Conservation (phyloP, 129 eudicot genomes). For the Solidago caesia region DNA sequence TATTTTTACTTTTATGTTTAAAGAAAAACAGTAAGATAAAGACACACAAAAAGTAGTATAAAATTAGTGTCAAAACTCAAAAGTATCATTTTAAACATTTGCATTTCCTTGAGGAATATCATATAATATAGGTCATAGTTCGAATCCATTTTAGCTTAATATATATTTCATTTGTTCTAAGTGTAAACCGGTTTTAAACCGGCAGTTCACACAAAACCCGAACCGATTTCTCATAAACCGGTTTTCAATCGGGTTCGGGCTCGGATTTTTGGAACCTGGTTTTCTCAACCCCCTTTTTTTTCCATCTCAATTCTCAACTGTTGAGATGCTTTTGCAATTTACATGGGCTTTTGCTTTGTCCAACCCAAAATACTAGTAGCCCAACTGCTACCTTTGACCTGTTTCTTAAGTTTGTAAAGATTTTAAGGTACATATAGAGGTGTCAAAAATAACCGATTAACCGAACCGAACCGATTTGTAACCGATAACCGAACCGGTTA, state of each 20-base stretch:
- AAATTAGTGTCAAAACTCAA: slow-evolving; percentile 20
- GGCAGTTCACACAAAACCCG: no score
- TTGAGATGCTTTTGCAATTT: background rate
- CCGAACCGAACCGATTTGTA: no score
- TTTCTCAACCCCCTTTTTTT: no score
- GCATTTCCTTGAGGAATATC: slow-evolving; percentile 11
- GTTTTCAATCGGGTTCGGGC: no score
- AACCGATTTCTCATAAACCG: no score
- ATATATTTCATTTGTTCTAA: slow-evolving; percentile 1
- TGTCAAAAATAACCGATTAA: no score
- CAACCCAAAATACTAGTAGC: slow-evolving; percentile 9
- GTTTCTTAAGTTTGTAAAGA: background rate
- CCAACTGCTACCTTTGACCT: background rate
- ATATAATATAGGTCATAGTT: background rate
- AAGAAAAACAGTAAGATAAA: slow-evolving; percentile 1
- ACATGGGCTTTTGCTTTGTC: background rate
- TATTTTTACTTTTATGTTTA: background rate
- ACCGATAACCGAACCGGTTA: no score
- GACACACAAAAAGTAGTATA: slow-evolving; percentile 14
- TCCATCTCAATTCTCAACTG: no score
- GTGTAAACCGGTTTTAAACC: no score
- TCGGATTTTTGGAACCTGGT: no score
- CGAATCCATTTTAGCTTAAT: background rate
- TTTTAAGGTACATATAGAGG: no score
- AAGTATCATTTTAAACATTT: slow-evolving; percentile 32